phyloP scores from a whole-genome alignment of 139 green algal species.

The Chlamydomonas incerta region DNA sequence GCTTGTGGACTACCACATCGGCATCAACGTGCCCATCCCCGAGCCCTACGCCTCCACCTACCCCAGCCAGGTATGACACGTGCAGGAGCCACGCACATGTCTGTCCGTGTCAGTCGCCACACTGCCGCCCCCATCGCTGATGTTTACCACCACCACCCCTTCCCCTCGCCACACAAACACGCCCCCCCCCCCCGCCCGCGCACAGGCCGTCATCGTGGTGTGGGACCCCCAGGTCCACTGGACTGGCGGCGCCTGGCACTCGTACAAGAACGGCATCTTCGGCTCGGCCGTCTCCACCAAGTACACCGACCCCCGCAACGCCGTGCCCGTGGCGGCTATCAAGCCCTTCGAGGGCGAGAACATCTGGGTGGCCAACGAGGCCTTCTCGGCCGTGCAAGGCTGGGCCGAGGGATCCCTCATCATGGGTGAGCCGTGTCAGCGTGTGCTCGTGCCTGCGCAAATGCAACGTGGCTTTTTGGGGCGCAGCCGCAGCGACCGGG shows the following conservation, averaged over 20 bases:
- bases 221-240: neutral
- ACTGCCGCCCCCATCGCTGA: no score
- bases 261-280: neutral
- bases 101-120: no score
- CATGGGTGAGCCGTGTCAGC: neutral
- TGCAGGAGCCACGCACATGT: no score
- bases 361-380: neutral
- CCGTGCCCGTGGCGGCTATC: neutral
- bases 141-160: no score
- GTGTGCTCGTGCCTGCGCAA: no score
- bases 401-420: neutral
- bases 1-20: neutral
- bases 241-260: neutral
- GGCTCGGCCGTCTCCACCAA: neutral
- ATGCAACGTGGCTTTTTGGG: no score
- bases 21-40: neutral
- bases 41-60: conserved; percentile 4
- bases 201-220: neutral
- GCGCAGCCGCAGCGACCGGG: no score
- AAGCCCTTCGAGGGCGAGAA: neutral
- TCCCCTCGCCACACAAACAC: no score
- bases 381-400: neutral
- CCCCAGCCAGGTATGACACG: neutral
- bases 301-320: neutral
- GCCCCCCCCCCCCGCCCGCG: no score